Evolutionary conservation across 306 rosid genomes (phyloP).

Genomic region (Cicer judaicum): DNA sequence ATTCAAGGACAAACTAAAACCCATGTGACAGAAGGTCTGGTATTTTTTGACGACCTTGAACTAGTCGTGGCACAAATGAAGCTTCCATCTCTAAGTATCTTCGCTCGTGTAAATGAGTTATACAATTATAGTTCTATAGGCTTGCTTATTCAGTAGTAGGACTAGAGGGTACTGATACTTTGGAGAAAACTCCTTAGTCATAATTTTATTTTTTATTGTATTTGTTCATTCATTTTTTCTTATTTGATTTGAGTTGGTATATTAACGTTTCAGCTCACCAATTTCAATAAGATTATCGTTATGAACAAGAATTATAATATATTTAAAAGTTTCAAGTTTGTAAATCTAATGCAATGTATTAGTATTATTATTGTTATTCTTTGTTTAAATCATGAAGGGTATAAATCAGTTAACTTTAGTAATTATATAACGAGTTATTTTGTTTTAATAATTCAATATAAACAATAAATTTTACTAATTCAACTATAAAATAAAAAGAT

Average conservation of each 20-base stretch:
- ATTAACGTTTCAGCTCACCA: background rate
- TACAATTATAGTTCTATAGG: slow-evolving; percentile 18
- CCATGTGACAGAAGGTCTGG: no score
- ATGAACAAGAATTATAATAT: background rate
- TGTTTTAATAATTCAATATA: no score
- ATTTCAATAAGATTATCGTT: background rate
- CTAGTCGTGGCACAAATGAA: slow-evolving; percentile 6
- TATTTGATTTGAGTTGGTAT: slow-evolving; percentile 9
- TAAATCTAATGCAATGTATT: no score
- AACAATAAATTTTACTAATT: no score
- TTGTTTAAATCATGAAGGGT: no score
- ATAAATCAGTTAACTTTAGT: no score
- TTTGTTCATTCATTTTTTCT: slow-evolving; percentile 31
- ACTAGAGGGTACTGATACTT: slow-evolving; percentile 9
- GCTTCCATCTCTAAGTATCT: slow-evolving; percentile 1
- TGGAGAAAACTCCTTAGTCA: slow-evolving; percentile 31
- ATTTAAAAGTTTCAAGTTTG: no score
- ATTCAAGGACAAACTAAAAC: no score
- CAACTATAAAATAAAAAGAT: no score
- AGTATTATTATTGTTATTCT: no score
- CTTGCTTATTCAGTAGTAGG: background rate
- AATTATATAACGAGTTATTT: no score
- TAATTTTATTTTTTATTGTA: background rate
- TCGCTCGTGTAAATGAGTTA: slow-evolving; percentile 2
- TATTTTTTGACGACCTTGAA: background rate